Conservation (phyloP, 2,329 filamentous ascomycete species). For the Neonectria neomacrospora region DNA sequence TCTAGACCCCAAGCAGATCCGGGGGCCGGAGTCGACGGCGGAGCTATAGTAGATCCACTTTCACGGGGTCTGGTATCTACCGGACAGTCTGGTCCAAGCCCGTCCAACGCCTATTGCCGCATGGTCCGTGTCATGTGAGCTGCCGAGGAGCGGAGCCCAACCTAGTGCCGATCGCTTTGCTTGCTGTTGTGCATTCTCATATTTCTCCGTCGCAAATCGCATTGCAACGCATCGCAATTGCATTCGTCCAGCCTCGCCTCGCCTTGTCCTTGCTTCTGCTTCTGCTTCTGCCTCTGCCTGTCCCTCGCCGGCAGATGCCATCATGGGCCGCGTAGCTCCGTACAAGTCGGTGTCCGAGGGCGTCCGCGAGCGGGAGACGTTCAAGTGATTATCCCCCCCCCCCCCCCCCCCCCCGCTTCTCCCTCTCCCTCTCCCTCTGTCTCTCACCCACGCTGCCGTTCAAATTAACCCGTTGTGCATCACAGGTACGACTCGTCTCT, state of each 20-base stretch:
- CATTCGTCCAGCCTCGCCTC: no score
- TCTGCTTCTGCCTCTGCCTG: no score
- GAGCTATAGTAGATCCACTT: no score
- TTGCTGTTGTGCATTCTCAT: background rate
- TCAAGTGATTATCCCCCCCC: conserved; percentile 38
- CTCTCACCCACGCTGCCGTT: conserved; percentile 4
- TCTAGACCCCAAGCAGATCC: no score
- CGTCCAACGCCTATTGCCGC: no score
- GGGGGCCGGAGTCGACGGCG: no score
- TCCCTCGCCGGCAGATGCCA: background rate
- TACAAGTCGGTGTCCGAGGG: conserved; percentile 3
- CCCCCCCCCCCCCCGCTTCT: no score
- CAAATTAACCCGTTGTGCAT: background rate
- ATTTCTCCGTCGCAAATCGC: background rate
- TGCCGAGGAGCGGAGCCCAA: background rate
- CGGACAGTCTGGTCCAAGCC: no score
- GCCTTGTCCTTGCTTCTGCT: no score
- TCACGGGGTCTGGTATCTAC: no score
- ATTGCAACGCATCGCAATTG: background rate
- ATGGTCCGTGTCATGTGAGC: background rate
- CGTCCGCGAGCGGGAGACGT: conserved; percentile 47
- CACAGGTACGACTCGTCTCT: conserved; percentile 35
- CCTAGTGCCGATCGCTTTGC: background rate
- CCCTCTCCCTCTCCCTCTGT: background rate
- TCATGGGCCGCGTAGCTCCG: background rate